Percentiles rank a stretch among this genome's conserved stretches.
These are phyloP conservation scores for Mortierella polycephala DNA, from an alignment of 371 early-diverging fungal species.

Conservation along the genomic window DNA sequence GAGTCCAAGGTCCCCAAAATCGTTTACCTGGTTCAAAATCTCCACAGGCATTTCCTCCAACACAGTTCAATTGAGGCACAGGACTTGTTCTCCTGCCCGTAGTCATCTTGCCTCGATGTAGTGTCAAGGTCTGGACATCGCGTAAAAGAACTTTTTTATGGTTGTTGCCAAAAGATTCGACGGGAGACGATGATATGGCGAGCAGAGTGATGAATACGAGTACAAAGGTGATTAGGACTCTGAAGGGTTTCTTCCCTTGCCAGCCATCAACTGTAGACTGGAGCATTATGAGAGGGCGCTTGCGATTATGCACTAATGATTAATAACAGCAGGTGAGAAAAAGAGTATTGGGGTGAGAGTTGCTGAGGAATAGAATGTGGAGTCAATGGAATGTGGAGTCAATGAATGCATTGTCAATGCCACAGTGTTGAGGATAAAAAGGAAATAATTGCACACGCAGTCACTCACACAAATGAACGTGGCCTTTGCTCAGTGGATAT, in stretches of 20 bases:
- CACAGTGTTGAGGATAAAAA: background rate
- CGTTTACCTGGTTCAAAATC: slow-evolving; percentile 42
- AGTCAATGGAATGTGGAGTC: too few relatives aligned
- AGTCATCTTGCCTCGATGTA: slow-evolving; percentile 39
- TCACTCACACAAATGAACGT: slow-evolving; percentile 5
- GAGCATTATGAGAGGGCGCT: too few relatives aligned
- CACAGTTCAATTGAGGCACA: slow-evolving; percentile 38
- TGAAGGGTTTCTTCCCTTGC: too few relatives aligned
- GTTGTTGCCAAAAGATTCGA: slow-evolving; percentile 13
- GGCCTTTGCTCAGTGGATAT: slow-evolving; percentile 4
- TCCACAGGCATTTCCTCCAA: slow-evolving; percentile 51
- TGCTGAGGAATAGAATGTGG: too few relatives aligned
- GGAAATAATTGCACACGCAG: background rate
- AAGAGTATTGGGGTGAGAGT: too few relatives aligned
- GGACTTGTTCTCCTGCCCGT: slow-evolving; percentile 36
- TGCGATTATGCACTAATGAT: too few relatives aligned
- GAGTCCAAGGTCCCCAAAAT: background rate
- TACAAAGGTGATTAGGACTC: background rate
- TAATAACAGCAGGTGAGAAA: too few relatives aligned
- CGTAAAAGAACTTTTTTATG: slow-evolving; percentile 31
- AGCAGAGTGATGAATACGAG: background rate
- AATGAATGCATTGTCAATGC: background rate
- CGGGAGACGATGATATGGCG: slow-evolving; percentile 7
- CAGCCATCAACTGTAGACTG: too few relatives aligned
- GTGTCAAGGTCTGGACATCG: slow-evolving; percentile 46